Base-by-base conservation (phyloP, 139 green algal species). In the Chlamydomonas incerta region DNA sequence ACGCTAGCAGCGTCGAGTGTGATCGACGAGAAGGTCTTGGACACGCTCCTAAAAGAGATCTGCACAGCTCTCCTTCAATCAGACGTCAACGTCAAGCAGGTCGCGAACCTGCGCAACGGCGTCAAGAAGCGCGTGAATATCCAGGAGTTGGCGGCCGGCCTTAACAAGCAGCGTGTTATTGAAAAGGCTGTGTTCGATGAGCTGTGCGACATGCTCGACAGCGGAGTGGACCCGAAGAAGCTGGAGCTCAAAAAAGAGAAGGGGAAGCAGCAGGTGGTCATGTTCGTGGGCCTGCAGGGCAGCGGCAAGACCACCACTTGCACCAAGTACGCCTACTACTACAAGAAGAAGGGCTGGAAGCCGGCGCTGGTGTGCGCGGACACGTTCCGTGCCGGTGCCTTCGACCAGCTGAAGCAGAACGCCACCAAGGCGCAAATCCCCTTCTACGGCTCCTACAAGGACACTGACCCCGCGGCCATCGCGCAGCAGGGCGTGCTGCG, bases 331-430 rank as follows among this genome's bases (percentile, higher is more conserved):
- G 97, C 96, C 1, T 95, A 97, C 89, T 93, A 95, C 85, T 96
- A 98, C 92, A 98, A 99, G 88, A 96, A 95, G 84, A 99, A 99
- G 88, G 97, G 97, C 20, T 99, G 93, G 88, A 99, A 99, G 92
- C 94, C 96, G 0, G 96, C 95, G 21, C 89, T 99, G 85, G 96
- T 99, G 24, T 99, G 98, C 88, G 98, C 98, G 8, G 98, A 99
- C 88, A 99, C 98, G 47, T 99, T 98, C 91, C 94, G 97, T 52
- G 97, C 97, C 28, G 96, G 96, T 85, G 96, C 60, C 5, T 98
- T 97, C 82, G 98, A 99, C 87, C 98, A 99, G 94, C 93, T 99
- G 24, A 99, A 99, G 93, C 97, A 99, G 93, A 99, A 99, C 81
- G 95, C 97, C 3, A 98, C 97, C 81, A 99, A 99, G 88, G 96